Base-by-base conservation (phyloP, 371 early-diverging fungal species). In the Lichtheimia ramosa region DNA sequence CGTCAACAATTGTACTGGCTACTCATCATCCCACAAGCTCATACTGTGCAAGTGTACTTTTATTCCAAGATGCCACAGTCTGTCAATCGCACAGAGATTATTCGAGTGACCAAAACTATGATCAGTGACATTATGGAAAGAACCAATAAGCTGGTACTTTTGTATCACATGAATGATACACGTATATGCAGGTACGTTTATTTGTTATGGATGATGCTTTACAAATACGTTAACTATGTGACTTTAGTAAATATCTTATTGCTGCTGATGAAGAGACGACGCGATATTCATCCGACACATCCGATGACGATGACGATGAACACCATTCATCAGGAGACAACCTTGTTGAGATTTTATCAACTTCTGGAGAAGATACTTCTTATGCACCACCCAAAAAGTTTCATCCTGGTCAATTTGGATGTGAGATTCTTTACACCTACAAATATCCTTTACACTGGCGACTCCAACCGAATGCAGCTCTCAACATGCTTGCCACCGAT, bases 371-470 rank as follows among this genome's bases (percentile, higher is more conserved):
- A 63, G 78, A 77, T 48, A 51, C 63, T 5, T 34, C 66, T 0
- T 61, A 69, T 52, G 59, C 68, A n/a, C 74, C 72, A 7, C 72
- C 73, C 6, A 72, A 70, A 18, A 77, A 72, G 25, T 76, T 78
- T 48, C 43, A 62, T 2, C 82, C 85, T 5, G 92, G 92, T 0
- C 90, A 89, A 60, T 92, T 92, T 62, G 84, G 85, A 13, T 92
- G 92, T 25, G 85, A 88, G 0, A 58, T 85, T 8, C 83, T 90
- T 1, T 88, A 82, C 57, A 77, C 77, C 14, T 77, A 79, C 23
- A 68, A 73, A 15, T 91, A 92, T 61, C 84, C 88, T 2, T 62
- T 93, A 1, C 93, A 92, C 59, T 89, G 90, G 88, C 81, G 95
- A 15, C 68, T 94, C 25, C 81, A 77, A 51, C 87, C 91, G 0